These are phyloP conservation scores for Boletellus ananiceps DNA, from an alignment of 768 basidiomycete species.

Conservation along the genomic window DNA sequence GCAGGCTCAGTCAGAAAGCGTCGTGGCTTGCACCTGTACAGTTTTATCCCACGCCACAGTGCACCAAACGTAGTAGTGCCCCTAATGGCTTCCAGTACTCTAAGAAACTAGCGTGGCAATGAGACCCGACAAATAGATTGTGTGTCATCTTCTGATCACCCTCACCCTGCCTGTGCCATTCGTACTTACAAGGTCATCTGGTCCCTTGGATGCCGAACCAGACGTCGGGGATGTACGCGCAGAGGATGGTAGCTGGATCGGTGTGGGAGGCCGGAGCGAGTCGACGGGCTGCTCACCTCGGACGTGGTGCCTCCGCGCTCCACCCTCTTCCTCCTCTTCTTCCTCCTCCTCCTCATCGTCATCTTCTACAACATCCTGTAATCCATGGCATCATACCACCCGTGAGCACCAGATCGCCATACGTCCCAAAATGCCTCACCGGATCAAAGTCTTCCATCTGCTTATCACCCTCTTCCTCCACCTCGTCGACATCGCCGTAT, in stretches of 20 bases:
- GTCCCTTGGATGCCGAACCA: conserved; percentile 43
- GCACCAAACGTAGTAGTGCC: conserved; percentile 14
- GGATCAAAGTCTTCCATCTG: conserved; percentile 87
- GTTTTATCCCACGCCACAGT: conserved; percentile 34
- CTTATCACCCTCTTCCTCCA: conserved; percentile 52
- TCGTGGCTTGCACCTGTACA: conserved; percentile 59
- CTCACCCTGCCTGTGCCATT: conserved; percentile 43
- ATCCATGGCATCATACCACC: conserved; percentile 3
- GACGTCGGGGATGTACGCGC: conserved; percentile 51
- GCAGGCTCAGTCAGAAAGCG: background rate
- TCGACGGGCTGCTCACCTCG: conserved; percentile 36
- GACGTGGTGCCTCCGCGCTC: conserved; percentile 25
- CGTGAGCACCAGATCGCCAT: conserved; percentile 8
- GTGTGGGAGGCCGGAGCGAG: conserved; percentile 37
- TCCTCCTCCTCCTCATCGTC: conserved; percentile 52
- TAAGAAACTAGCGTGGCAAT: conserved; percentile 6
- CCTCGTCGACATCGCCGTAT: conserved; percentile 62
- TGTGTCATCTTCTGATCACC: conserved; percentile 43
- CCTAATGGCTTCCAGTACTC: conserved; percentile 8
- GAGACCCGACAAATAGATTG: conserved; percentile 15
- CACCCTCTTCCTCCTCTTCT: conserved; percentile 30
- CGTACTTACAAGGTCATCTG: conserved; percentile 30
- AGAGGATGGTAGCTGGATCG: conserved; percentile 39
- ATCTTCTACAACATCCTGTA: conserved; percentile 51
- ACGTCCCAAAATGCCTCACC: conserved; percentile 36